phyloP scores from a whole-genome alignment of 371 early-diverging fungal genomes.

The Zopfochytrium polystomum region DNA sequence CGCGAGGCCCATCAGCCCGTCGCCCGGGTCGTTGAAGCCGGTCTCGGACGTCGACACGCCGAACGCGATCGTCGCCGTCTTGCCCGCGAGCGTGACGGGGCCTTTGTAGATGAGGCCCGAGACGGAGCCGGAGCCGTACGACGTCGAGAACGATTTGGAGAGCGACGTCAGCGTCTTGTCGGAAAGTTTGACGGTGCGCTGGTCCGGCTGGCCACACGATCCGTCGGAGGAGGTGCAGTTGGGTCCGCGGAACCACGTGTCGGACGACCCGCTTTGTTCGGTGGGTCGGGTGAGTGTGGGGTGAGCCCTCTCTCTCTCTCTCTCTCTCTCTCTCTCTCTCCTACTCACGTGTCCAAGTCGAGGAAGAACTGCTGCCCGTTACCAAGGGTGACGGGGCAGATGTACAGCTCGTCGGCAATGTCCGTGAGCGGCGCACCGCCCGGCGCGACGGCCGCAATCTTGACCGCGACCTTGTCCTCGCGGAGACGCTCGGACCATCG shows the following conservation, averaged over 20 bases:
- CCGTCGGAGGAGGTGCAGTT: conserved; percentile 24
- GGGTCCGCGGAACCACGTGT: conserved; percentile 32
- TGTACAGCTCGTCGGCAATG: conserved; percentile 14
- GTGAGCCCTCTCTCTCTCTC: too few species aligned
- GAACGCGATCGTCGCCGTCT: conserved; percentile 19
- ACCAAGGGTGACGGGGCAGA: conserved; percentile 6
- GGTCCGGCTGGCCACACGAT: conserved; percentile 18
- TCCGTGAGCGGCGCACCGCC: conserved; percentile 13
- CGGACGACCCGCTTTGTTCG: too few species aligned
- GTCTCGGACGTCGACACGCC: conserved; percentile 27
- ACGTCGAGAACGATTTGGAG: conserved; percentile 5
- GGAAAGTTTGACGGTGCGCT: conserved; percentile 2
- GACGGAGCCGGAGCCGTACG: conserved; percentile 33
- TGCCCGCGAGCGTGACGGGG: conserved; percentile 24
- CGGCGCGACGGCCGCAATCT: too few species aligned
- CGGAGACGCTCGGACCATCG: too few species aligned
- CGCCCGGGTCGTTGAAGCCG: conserved; percentile 22
- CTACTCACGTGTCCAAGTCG: conserved; percentile 11
- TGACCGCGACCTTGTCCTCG: too few species aligned
- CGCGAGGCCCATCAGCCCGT: conserved; percentile 31
- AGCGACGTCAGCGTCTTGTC: conserved; percentile 11
- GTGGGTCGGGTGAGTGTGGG: too few species aligned
- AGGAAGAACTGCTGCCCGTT: conserved; percentile 1
- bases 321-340: too few species aligned
- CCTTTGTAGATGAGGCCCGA: conserved; percentile 29